These are phyloP conservation scores for Ascochyta koolunga DNA, from an alignment of 2,329 filamentous ascomycete species.

Conservation along the genomic window DNA sequence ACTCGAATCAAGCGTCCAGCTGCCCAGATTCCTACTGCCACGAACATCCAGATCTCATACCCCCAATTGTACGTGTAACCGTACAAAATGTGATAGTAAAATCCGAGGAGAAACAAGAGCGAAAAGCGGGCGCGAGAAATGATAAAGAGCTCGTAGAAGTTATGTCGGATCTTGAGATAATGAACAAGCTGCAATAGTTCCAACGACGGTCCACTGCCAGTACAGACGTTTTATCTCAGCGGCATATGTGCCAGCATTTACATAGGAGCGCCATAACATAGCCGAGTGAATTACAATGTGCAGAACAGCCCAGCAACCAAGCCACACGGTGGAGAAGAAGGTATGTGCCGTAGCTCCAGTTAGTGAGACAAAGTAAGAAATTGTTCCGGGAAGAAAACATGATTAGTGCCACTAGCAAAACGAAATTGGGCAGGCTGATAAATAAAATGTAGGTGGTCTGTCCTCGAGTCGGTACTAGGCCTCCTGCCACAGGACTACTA, in stretches of 20 bases:
- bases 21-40: slow-evolving; percentile 51
- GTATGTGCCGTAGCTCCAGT: slow-evolving; percentile 47
- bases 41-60: slow-evolving; percentile 56
- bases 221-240: slow-evolving; percentile 27
- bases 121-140: slow-evolving; percentile 34
- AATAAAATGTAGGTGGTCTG: neutral
- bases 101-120: slow-evolving; percentile 34
- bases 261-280: neutral
- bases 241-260: slow-evolving; percentile 9
- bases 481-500: too few species aligned
- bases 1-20: slow-evolving; percentile 53
- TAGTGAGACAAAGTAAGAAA: slow-evolving; percentile 42
- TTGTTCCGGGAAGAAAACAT: slow-evolving; percentile 38
- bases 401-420: neutral
- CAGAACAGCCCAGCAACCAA: slow-evolving; percentile 22
- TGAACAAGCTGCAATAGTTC: slow-evolving; percentile 35
- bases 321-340: slow-evolving; percentile 43
- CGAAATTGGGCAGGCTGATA: neutral
- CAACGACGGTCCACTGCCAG: slow-evolving; percentile 48
- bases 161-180: slow-evolving; percentile 32
- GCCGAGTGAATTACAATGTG: slow-evolving; percentile 22
- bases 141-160: slow-evolving; percentile 25
- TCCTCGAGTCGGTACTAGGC: too few species aligned
- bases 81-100: slow-evolving; percentile 47
- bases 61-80: slow-evolving; percentile 30